Conservation (phyloP, 257 asterid species). For the Primulina tabacum region DNA sequence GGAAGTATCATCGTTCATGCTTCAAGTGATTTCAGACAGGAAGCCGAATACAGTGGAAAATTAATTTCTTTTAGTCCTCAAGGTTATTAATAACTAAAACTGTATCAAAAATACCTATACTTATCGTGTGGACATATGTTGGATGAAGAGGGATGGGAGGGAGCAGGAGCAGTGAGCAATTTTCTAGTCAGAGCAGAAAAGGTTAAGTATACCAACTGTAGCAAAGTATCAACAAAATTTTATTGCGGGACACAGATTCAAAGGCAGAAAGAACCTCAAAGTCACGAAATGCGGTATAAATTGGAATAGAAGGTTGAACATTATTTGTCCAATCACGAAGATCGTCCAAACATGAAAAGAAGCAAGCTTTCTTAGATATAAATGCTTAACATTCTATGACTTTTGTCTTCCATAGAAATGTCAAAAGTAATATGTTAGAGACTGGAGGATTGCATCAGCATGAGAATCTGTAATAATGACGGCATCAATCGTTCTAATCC, state of each 20-base stretch:
- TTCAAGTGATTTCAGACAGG: background rate
- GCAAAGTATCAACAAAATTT: conserved; percentile 9
- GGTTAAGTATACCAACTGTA: background rate
- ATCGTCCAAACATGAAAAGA: conserved; percentile 85
- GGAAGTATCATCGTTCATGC: background rate
- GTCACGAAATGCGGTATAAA: conserved; percentile 86
- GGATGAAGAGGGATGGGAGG: background rate
- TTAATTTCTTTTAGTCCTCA: background rate
- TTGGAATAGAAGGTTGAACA: conserved; percentile 80
- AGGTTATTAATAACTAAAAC: background rate
- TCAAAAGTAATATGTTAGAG: conserved; percentile 45
- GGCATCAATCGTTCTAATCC: conserved; percentile 95
- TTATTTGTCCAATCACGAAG: conserved; percentile 99
- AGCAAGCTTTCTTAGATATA: conserved; percentile 9
- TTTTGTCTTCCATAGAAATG: conserved; percentile 31
- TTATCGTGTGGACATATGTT: background rate
- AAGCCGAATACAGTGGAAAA: background rate
- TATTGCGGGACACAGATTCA: conserved; percentile 11
- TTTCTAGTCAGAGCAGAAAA: background rate
- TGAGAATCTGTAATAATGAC: conserved; percentile 98
- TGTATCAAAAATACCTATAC: background rate
- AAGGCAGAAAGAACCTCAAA: conserved; percentile 63
- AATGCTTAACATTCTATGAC: conserved; percentile 14
- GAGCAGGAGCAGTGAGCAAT: background rate
- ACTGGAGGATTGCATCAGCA: conserved; percentile 85